These are phyloP conservation scores for Oenanthe javanica DNA, from an alignment of 140 eudicot genomes.

Conservation along the genomic window DNA sequence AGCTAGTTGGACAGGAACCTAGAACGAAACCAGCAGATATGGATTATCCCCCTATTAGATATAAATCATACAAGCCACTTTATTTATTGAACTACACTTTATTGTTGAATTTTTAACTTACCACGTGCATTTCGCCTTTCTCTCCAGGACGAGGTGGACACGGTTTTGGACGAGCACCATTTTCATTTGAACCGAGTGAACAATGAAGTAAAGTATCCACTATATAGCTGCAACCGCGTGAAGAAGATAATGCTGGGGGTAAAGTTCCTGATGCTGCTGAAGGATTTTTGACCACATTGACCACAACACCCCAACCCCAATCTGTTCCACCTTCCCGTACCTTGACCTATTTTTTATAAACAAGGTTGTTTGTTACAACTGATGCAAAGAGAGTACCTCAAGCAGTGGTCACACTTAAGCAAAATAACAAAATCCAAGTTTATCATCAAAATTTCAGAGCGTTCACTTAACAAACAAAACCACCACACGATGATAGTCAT, in stretches of 20 bases:
- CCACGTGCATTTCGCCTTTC: slow-evolving; percentile 99
- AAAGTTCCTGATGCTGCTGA: slow-evolving; percentile 50
- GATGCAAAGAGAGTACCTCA: not conserved
- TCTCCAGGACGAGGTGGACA: slow-evolving; percentile 98
- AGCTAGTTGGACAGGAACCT: slow-evolving; percentile 98
- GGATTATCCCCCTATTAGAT: not conserved
- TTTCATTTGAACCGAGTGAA: slow-evolving; percentile 86
- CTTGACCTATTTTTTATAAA: slow-evolving; percentile 47
- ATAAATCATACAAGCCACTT: not conserved
- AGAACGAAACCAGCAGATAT: slow-evolving; percentile 11
- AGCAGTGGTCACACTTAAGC: not conserved
- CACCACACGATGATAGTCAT: not conserved
- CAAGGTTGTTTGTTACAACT: not conserved
- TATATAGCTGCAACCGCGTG: slow-evolving; percentile 77
- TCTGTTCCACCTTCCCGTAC: slow-evolving; percentile 94
- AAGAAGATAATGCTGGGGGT: slow-evolving; percentile 51
- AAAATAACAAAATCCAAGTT: not conserved
- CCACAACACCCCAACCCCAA: slow-evolving; percentile 99
- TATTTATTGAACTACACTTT: not conserved
- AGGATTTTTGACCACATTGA: slow-evolving; percentile 80
- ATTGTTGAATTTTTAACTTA: slow-evolving; percentile 29
- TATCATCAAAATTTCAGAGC: not conserved
- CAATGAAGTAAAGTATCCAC: slow-evolving; percentile 95
- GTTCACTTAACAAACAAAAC: not conserved
- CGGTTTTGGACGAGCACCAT: slow-evolving; percentile 90